Conservation (phyloP, 225 moss, liverwort and hornwort genomes). For the Sphagnum contortum region DNA sequence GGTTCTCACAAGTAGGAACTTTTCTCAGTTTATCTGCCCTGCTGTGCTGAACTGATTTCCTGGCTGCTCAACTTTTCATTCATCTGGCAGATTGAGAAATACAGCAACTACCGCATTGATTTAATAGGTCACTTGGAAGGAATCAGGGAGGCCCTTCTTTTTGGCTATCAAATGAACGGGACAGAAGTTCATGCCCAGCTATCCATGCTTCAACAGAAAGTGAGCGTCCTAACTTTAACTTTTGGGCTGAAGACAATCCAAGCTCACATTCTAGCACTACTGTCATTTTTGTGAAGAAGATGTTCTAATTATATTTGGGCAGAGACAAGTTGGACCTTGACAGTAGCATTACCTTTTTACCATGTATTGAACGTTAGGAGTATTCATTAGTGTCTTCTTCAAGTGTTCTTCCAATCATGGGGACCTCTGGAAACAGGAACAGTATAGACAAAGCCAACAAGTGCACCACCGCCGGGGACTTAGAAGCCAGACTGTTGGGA, state of each 20-base stretch:
- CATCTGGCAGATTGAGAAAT: slow-evolving; percentile 31
- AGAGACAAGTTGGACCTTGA: too few relatives aligned
- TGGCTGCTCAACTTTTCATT: too few relatives aligned
- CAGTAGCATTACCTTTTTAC: too few relatives aligned
- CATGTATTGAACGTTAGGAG: too few relatives aligned
- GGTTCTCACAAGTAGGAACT: too few relatives aligned
- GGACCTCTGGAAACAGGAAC: slow-evolving; percentile 22
- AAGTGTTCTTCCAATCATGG: background rate
- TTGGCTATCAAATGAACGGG: slow-evolving; percentile 51
- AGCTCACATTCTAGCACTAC: too few relatives aligned
- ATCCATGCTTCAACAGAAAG: slow-evolving; percentile 47
- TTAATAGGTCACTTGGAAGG: slow-evolving; percentile 45
- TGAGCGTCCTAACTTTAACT: slow-evolving; percentile 7
- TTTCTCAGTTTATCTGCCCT: too few relatives aligned
- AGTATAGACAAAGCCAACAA: slow-evolving; percentile 55
- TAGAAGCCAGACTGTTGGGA: slow-evolving; percentile 41
- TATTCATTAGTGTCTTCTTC: too few relatives aligned
- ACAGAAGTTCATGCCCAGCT: slow-evolving; percentile 42
- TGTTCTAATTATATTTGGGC: too few relatives aligned
- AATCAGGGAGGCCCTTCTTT: slow-evolving; percentile 22
- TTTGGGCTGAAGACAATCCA: background rate
- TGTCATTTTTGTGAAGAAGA: too few relatives aligned
- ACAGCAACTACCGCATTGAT: slow-evolving; percentile 30
- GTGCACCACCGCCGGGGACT: slow-evolving; percentile 43
- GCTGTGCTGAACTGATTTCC: too few relatives aligned